phyloP scores from a whole-genome alignment of 164 flowering plant species.

The Berberis thunbergii region DNA sequence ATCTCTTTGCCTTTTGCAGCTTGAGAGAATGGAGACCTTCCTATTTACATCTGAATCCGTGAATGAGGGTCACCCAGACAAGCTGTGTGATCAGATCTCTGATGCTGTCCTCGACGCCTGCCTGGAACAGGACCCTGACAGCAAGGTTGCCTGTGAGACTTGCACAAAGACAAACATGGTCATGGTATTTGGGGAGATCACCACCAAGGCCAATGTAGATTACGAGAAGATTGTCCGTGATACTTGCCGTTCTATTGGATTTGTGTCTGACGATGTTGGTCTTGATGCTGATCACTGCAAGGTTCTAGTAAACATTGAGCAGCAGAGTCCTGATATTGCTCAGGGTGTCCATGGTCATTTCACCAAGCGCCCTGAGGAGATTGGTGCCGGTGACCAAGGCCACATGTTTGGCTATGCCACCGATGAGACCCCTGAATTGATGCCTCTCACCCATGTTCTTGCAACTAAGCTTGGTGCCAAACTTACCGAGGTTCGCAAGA shows the following conservation, averaged over 20 bases:
- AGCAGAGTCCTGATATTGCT: slow-evolving; percentile 72
- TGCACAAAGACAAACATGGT: slow-evolving; percentile 71
- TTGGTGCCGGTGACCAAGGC: slow-evolving; percentile 69
- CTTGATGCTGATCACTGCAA: slow-evolving; percentile 73
- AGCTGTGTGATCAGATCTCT: slow-evolving; percentile 68
- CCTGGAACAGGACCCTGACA: slow-evolving; percentile 58
- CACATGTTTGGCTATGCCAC: slow-evolving; percentile 73
- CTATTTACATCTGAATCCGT: slow-evolving; percentile 69
- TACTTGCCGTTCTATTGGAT: slow-evolving; percentile 53
- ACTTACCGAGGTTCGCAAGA: slow-evolving; percentile 59
- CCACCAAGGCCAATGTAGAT: slow-evolving; percentile 53
- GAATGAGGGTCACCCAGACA: slow-evolving; percentile 75
- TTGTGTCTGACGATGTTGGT: slow-evolving; percentile 57
- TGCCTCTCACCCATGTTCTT: slow-evolving; percentile 59
- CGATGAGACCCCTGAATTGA: slow-evolving; percentile 61
- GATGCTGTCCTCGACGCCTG: slow-evolving; percentile 75
- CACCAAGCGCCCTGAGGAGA: slow-evolving; percentile 61
- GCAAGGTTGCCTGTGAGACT: slow-evolving; percentile 72
- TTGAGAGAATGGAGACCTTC: slow-evolving; percentile 42
- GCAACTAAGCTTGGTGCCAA: slow-evolving; percentile 62
- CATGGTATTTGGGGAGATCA: slow-evolving; percentile 69
- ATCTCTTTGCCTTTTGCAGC: slow-evolving; percentile 1
- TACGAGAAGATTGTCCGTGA: slow-evolving; percentile 66
- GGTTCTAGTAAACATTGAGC: slow-evolving; percentile 65
- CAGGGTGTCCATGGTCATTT: slow-evolving; percentile 70